Percentiles rank a stretch among this genome's conserved stretches.
phyloP scores from a whole-genome alignment of 345 rosid species.

The Bretschneidera sinensis region DNA sequence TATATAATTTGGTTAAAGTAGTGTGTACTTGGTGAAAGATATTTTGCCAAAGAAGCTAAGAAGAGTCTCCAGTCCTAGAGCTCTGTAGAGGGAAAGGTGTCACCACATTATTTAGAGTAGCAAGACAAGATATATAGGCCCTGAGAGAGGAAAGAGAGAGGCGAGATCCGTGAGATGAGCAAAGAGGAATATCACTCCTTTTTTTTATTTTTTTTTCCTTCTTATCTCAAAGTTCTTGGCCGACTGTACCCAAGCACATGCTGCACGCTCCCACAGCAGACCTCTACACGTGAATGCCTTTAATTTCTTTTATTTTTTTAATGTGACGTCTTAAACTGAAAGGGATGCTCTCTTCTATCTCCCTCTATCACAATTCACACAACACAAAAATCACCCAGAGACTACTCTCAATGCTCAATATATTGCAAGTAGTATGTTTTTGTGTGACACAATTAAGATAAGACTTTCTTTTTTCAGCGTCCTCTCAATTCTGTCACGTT shows the following conservation, averaged over 20 bases:
- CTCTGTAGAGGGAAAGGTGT: too few species aligned
- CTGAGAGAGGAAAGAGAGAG: conserved; percentile 23
- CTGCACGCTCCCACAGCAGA: conserved; percentile 26
- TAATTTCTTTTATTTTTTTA: conserved; percentile 7
- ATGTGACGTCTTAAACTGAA: conserved; percentile 16
- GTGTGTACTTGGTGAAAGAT: too few species aligned
- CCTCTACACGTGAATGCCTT: conserved; percentile 41
- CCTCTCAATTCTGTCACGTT: too few species aligned
- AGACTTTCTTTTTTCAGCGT: too few species aligned
- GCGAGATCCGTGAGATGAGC: conserved; percentile 83
- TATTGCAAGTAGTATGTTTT: too few species aligned
- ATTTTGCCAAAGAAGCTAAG: too few species aligned
- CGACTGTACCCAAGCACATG: conserved; percentile 38
- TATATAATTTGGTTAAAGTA: neutral
- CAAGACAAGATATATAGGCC: conserved; percentile 1
- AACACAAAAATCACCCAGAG: too few species aligned
- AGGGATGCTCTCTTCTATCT: too few species aligned
- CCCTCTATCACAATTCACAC: too few species aligned
- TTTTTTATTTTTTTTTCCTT: too few species aligned
- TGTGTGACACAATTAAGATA: too few species aligned
- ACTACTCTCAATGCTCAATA: too few species aligned
- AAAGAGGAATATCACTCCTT: conserved; percentile 35
- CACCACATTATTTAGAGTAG: neutral
- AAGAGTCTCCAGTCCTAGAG: neutral
- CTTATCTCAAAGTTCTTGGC: conserved; percentile 20